Percentiles rank a stretch among this genome's conserved stretches.
Conservation (phyloP, 1,284 basidiomycete genomes). For the Grifola frondosa region DNA sequence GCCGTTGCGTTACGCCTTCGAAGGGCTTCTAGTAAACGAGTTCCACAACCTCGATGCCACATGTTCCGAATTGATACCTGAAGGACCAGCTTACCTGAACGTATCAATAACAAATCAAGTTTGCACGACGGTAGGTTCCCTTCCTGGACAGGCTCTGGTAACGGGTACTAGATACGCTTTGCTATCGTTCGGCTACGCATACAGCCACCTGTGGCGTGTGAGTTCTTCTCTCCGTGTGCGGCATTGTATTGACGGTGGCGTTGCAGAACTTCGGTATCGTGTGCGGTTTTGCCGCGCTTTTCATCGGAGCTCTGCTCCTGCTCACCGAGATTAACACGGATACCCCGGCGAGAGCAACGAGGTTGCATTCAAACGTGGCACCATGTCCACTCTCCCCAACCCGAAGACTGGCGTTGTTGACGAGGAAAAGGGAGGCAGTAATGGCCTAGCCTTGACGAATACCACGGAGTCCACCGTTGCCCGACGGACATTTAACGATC, state of each 20-base stretch:
- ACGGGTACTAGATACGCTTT: constrained; percentile 52
- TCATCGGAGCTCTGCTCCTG: constrained; percentile 45
- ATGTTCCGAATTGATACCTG: constrained; percentile 42
- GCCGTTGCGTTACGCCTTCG: constrained; percentile 50
- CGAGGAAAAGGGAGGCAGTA: constrained; percentile 28
- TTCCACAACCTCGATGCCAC: constrained; percentile 43
- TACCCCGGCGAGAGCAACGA: constrained; percentile 29
- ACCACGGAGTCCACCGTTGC: constrained; percentile 22
- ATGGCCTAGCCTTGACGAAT: constrained; percentile 7
- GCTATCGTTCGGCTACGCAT: constrained; percentile 60
- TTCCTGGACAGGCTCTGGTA: constrained; percentile 44
- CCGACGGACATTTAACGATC: no score
- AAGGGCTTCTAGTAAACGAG: constrained; percentile 52
- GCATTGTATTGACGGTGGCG: not conserved
- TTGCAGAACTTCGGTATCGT: constrained; percentile 55
- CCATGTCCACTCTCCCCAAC: constrained; percentile 10
- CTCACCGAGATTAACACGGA: constrained; percentile 47
- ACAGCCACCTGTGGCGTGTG: constrained; percentile 66
- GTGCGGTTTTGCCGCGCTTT: constrained; percentile 46
- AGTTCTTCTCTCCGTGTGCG: constrained; percentile 25
- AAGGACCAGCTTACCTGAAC: constrained; percentile 50
- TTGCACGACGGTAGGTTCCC: constrained; percentile 54
- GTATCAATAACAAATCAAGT: constrained; percentile 53
- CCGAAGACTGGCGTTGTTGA: constrained; percentile 25
- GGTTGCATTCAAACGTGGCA: constrained; percentile 40